Percentiles rank a stretch among this genome's conserved stretches.
phyloP scores from a whole-genome alignment of 2,329 filamentous ascomycete genomes.

The Teratosphaeria gauchensis region DNA sequence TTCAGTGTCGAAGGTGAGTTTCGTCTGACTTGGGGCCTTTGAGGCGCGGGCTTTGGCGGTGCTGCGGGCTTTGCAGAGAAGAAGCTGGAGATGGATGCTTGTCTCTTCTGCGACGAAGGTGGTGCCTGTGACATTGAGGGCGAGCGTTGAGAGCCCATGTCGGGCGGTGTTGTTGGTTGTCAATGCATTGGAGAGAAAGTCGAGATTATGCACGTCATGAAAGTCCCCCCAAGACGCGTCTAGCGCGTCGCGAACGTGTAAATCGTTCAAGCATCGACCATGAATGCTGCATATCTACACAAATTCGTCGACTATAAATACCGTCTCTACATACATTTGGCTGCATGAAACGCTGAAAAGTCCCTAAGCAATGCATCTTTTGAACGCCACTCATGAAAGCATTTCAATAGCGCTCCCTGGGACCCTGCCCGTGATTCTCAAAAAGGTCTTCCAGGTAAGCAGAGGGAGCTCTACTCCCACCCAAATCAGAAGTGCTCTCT shows the following conservation, averaged over 20 bases:
- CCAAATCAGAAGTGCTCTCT: constrained; percentile 43
- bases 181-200: background rate
- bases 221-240: background rate
- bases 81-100: constrained; percentile 62
- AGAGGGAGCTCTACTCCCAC: constrained; percentile 68
- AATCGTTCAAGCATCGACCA: background rate
- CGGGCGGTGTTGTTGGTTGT: background rate
- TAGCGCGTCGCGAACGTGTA: background rate
- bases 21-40: constrained; percentile 2
- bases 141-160: background rate
- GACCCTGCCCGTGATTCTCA: constrained; percentile 52
- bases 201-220: background rate
- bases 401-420: constrained; percentile 10
- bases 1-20: constrained; percentile 2
- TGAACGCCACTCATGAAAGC: background rate
- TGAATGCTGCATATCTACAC: background rate
- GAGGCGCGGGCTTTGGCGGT: constrained; percentile 14
- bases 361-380: background rate
- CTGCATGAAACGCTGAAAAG: background rate
- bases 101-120: constrained; percentile 48
- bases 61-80: constrained; percentile 20
- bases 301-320: background rate
- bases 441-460: constrained; percentile 86
- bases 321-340: background rate
- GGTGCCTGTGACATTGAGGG: background rate